Evolutionary conservation across 176 grass and related monocot species (phyloP), one percentile per base, ranked within the genome.

Genomic region (Aegilops tauschii): DNA sequence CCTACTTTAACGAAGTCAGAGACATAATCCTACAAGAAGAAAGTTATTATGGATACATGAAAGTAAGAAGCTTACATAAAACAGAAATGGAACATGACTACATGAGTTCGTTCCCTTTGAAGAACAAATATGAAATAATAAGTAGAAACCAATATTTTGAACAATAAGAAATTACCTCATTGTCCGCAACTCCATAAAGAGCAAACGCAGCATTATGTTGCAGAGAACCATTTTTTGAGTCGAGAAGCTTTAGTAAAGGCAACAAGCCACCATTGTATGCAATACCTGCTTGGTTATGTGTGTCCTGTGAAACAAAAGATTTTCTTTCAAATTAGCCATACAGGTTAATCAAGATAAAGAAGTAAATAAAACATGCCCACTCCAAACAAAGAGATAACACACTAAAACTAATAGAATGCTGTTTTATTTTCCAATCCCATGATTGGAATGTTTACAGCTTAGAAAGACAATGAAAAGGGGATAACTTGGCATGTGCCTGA

Each of bases 191-290:
- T 87, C 97, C 97, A n/a, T 99, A 99, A 83, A 99, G 92, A 84
- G 97, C 94, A 93, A 99, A 99, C 83, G 97, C 97, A 84, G 97
- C 97, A 94, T 99, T 99, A 89, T 99, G 97, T 80, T 99, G 97
- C 71, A 99, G 78, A 85, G 92, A 99, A 5, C 97, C 97, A 91
- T 97, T 99, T 89, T 99, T 99, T 32, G 97, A 99, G 81, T 99
- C 97, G 12, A 99, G 90, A 95, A 99, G 97, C 91, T 99, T 99
- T 86, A 99, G 83, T 84, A 99, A 80, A 87, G 97, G 97, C 78
- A 90, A 78, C 82, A 99, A 84, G 80, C 97, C 97, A 85, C 97
- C 97, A 86, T 94, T 97, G 84, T 97, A 99, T 77, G 94, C 92
- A 87, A 99, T 99, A 25, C 97, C 97, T 88, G 97, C 97, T 94